Base-by-base conservation (phyloP, 345 rosid species). In the Microthlaspi erraticum region DNA sequence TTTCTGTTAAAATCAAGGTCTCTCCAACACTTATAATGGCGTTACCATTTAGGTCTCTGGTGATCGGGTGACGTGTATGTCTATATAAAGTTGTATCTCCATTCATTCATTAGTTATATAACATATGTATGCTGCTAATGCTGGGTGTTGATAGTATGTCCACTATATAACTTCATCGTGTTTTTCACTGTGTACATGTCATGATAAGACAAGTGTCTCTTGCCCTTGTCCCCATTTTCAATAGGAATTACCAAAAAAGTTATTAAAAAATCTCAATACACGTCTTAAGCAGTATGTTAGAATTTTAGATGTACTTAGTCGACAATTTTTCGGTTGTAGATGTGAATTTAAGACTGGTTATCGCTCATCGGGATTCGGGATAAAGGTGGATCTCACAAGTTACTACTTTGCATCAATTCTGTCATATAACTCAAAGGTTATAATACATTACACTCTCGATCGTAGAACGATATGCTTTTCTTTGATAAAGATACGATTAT, bases 141-240 rank as follows among this genome's bases (percentile, higher is more conserved):
- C 14, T 44, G 42, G 42, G 4, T 14, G 20, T 50, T 51, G 45
- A 65, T 51, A 38, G 11, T 18, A 29, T 66, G 31, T 42, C 71
- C 71, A 67, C 52, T 67, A 53, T 12, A 54, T 53, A 53, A 7
- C 32, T 10, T 42, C 20, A 29, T 31, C 26, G 53, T 66, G 71
- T 18, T 54, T 66, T 38, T 53, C 52, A 53, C 33, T 12, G 52
- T 53, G 61, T 53, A 53, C 61, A 66, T 66, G 26, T 16, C 60
- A 66, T 52, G 41, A 66, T 52, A 41, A 53, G 41, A 51, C 71
- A 39, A 13, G 39, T 11, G 18, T 26, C 39, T 52, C 39, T 66
- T 66, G 50, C 9, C 60, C 10, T 52, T 65, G 34, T 20, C 48
- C 46, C n/a, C n/a, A n/a, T n/a, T 5, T 32, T 26, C 11, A 29